A percentile compares a stretch with the other conserved stretches of the same genome.
phyloP scores from a whole-genome alignment of 306 rosid species.

The Oxytropis ochrocephala region DNA sequence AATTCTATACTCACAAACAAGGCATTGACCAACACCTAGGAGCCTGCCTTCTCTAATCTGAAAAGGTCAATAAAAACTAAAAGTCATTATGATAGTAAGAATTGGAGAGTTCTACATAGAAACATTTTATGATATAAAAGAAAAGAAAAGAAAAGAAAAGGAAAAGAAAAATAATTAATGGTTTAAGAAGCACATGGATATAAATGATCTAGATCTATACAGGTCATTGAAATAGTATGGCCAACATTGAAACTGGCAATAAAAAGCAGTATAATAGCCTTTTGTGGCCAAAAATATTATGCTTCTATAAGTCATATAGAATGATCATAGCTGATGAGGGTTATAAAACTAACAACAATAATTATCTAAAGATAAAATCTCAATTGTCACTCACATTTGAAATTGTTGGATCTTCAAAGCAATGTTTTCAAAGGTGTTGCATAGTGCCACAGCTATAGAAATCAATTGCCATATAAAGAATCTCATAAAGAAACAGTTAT shows the following conservation, averaged over 20 bases:
- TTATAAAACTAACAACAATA: too few relatives aligned
- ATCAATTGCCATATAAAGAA: too few relatives aligned
- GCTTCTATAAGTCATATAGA: not conserved
- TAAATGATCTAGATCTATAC: not conserved
- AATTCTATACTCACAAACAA: slow-evolving; percentile 72
- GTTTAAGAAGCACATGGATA: not conserved
- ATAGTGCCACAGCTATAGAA: too few relatives aligned
- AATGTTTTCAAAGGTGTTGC: too few relatives aligned
- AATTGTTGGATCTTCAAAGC: too few relatives aligned
- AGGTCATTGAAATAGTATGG: not conserved
- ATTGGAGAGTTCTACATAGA: not conserved
- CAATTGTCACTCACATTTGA: too few relatives aligned
- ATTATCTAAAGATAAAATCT: too few relatives aligned
- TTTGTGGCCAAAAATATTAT: not conserved
- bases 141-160: not conserved
- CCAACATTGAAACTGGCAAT: not conserved
- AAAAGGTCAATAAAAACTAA: not conserved
- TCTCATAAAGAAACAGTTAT: too few relatives aligned
- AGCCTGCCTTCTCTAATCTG: slow-evolving; percentile 83
- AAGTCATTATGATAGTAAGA: not conserved
- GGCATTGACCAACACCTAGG: slow-evolving; percentile 78
- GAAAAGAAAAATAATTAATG: not conserved
- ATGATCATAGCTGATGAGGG: too few relatives aligned
- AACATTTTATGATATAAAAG: not conserved
- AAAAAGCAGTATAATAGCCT: not conserved